These are phyloP conservation scores for Saussurea involucrata DNA, from an alignment of 129 eudicot genomes.

Conservation along the genomic window DNA sequence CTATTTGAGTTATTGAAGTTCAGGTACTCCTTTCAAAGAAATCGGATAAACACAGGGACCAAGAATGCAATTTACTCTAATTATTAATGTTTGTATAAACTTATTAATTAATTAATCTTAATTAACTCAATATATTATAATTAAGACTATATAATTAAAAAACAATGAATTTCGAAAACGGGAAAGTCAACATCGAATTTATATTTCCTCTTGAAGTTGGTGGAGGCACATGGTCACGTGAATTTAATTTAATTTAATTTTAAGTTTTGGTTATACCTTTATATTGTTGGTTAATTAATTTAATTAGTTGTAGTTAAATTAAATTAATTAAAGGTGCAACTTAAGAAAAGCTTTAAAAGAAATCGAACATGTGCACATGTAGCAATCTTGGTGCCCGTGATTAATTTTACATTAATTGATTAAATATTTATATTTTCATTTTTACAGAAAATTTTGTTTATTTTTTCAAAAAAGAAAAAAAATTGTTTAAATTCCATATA, in stretches of 20 bases:
- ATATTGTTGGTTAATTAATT: not conserved
- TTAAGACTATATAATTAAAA: no score
- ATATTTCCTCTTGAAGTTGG: slow-evolving; percentile 18
- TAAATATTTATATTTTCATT: no score
- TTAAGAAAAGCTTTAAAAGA: slow-evolving; percentile 6
- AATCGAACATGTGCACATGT: slow-evolving; percentile 24
- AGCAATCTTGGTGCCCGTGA: slow-evolving; percentile 17
- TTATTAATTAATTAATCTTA: no score
- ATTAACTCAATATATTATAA: no score
- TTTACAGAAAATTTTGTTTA: no score
- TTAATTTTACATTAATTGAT: not conserved
- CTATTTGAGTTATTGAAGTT: no score
- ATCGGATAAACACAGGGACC: no score
- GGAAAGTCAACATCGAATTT: slow-evolving; percentile 20
- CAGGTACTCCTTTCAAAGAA: no score
- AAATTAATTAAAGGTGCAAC: not conserved
- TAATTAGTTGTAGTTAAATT: not conserved
- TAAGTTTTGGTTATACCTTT: not conserved
- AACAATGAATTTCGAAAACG: not conserved
- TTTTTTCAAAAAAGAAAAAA: no score
- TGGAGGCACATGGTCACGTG: slow-evolving; percentile 27
- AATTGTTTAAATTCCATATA: no score
- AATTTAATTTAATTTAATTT: not conserved
- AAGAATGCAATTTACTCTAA: no score
- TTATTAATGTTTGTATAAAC: no score